A percentile compares a stretch with the other conserved stretches of the same genome.
phyloP scores from a whole-genome alignment of 2,329 filamentous ascomycete genomes.

The Colletotrichum acutatum region DNA sequence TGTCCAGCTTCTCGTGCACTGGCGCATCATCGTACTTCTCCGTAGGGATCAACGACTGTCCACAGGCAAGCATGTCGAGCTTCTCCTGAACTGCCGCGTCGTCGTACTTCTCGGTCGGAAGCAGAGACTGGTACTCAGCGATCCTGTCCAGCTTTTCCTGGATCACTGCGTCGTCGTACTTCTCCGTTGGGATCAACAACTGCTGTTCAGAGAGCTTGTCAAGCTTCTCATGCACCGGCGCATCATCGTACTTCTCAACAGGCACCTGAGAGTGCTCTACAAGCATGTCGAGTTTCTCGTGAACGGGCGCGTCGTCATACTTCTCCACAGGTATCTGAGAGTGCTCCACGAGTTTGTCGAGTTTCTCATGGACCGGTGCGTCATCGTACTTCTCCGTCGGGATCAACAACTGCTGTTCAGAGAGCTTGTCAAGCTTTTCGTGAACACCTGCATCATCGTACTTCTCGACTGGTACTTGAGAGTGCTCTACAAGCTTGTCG shows the following conservation, averaged over 20 bases:
- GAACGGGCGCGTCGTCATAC: constrained; percentile 40
- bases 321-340: constrained; percentile 35
- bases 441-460: constrained; percentile 41
- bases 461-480: constrained; percentile 25
- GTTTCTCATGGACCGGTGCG: constrained; percentile 65
- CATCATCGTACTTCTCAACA: constrained; percentile 40
- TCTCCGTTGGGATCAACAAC: constrained; percentile 44
- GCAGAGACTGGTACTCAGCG: constrained; percentile 56
- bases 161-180: constrained; percentile 14
- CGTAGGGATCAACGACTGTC: constrained; percentile 53
- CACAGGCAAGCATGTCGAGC: constrained; percentile 42
- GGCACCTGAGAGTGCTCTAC: constrained; percentile 10
- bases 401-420: constrained; percentile 61
- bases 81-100: constrained; percentile 16
- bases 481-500: constrained; percentile 24
- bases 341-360: constrained; percentile 60
- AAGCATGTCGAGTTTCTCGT: constrained; percentile 70
- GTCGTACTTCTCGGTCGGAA: constrained; percentile 12
- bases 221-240: constrained; percentile 42
- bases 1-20: constrained; percentile 17
- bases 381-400: constrained; percentile 43
- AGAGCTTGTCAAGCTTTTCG: constrained; percentile 51
- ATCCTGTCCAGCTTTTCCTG: constrained; percentile 18
- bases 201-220: constrained; percentile 67
- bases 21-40: constrained; percentile 21